Evolutionary conservation across 2,329 filamentous ascomycete genomes (phyloP).

Genomic region (Knufia fluminis): DNA sequence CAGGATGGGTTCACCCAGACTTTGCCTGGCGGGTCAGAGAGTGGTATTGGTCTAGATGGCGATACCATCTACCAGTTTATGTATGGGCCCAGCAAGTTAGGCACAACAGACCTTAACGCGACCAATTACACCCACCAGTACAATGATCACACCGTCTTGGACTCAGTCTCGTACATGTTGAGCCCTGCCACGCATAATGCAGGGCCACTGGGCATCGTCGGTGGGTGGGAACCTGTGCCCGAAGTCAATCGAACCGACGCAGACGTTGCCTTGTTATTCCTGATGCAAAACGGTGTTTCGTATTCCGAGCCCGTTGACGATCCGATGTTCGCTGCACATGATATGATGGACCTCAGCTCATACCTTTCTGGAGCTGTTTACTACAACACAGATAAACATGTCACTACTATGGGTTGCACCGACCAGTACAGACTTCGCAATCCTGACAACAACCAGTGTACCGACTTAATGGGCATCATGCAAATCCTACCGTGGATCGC

Average conservation of each 20-base stretch:
- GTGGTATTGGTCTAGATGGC: neutral
- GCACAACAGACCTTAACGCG: neutral
- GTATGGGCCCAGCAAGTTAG: neutral
- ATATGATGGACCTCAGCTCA: constrained; percentile 4
- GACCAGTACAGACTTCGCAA: constrained; percentile 31
- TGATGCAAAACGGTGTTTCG: constrained; percentile 24
- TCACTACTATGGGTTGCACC: constrained; percentile 25
- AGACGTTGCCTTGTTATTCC: constrained; percentile 28
- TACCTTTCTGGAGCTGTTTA: constrained; percentile 4
- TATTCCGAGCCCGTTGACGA: constrained; percentile 25
- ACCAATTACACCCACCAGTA: constrained; percentile 7
- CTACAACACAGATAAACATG: constrained; percentile 22
- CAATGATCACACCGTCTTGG: constrained; percentile 5
- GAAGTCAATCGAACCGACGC: constrained; percentile 25
- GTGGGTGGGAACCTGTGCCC: constrained; percentile 23
- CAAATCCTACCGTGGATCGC: constrained; percentile 10
- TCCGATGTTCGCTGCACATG: constrained; percentile 26
- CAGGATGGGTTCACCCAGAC: neutral
- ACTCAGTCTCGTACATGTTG: constrained; percentile 5
- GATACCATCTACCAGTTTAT: constrained; percentile 1
- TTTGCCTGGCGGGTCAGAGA: neutral
- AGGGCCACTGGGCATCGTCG: neutral
- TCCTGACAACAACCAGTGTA: constrained; percentile 17
- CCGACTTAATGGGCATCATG: constrained; percentile 16
- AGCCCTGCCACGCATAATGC: neutral